These are phyloP conservation scores for Stellera chamaejasme DNA, from an alignment of 345 rosid genomes.

Conservation along the genomic window DNA sequence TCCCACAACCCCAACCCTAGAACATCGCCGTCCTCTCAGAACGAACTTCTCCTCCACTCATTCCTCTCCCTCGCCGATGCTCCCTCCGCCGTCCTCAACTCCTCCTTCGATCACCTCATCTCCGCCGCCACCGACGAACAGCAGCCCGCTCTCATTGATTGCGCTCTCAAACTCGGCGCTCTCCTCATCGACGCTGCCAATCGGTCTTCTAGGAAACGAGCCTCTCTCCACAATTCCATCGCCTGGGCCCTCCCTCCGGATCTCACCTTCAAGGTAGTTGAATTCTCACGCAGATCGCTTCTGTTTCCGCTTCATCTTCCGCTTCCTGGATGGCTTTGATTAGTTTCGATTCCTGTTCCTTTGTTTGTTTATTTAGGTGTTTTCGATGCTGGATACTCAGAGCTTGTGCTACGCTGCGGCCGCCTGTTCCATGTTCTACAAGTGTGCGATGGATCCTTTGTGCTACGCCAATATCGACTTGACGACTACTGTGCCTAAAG, in stretches of 20 bases:
- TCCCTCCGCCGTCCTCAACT: conserved; percentile 39
- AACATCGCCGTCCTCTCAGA: conserved; percentile 12
- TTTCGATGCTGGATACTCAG: conserved; percentile 81
- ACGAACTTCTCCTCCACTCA: conserved; percentile 39
- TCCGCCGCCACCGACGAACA: conserved; percentile 41
- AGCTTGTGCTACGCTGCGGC: conserved; percentile 73
- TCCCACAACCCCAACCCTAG: conserved; percentile 14
- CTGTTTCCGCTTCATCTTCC: background rate
- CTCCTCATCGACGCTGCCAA: conserved; percentile 54
- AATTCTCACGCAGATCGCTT: background rate
- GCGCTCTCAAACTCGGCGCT: conserved; percentile 49
- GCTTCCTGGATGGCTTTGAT: background rate
- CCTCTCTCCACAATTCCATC: conserved; percentile 49
- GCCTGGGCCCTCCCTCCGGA: conserved; percentile 75
- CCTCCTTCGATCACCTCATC: conserved; percentile 57
- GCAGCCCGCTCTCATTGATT: conserved; percentile 52
- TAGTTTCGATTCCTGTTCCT: background rate
- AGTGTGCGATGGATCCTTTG: conserved; percentile 76
- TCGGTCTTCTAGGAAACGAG: conserved; percentile 60
- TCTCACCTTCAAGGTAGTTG: conserved; percentile 61
- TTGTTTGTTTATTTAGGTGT: conserved; percentile 31
- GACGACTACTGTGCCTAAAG: conserved; percentile 54
- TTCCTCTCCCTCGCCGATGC: conserved; percentile 44
- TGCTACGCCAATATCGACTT: conserved; percentile 71
- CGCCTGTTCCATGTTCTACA: conserved; percentile 70